Evolutionary conservation across 202 grass and related monocot species (phyloP).

Genomic region (Eragrostis tef): DNA sequence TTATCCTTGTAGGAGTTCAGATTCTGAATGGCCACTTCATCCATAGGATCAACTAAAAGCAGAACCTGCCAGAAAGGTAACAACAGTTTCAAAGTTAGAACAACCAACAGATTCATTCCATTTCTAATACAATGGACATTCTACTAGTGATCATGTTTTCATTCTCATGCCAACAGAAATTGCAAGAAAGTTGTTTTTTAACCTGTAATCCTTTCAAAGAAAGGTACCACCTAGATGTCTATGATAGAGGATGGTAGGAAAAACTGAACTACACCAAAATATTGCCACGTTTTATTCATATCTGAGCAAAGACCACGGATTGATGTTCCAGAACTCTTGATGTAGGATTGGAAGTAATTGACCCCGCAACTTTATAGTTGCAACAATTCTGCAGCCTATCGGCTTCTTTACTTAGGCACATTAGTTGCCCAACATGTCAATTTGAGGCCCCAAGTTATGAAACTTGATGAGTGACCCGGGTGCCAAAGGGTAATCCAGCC

Average conservation of each 20-base stretch:
- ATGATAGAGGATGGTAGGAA: neutral
- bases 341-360: no score
- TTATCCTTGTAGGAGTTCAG: constrained; percentile 95
- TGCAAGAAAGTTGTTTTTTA: neutral
- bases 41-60: constrained; percentile 92
- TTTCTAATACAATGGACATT: neutral
- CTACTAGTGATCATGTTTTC: neutral
- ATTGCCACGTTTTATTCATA: neutral
- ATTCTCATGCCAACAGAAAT: neutral
- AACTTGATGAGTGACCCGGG: neutral
- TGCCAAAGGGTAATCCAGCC: neutral
- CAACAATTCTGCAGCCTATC: no score
- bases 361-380: no score
- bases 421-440: no score
- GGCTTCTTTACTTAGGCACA: no score
- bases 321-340: neutral
- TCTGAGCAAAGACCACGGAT: neutral
- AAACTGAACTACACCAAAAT: neutral
- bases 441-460: no score
- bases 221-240: no score
- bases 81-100: constrained; percentile 12
- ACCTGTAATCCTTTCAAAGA: neutral
- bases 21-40: constrained; percentile 92
- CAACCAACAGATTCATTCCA: neutral
- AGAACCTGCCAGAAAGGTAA: constrained; percentile 63